phyloP scores from a whole-genome alignment of 192 early-diverging fungal species.

The Gonapodya prolifera region DNA sequence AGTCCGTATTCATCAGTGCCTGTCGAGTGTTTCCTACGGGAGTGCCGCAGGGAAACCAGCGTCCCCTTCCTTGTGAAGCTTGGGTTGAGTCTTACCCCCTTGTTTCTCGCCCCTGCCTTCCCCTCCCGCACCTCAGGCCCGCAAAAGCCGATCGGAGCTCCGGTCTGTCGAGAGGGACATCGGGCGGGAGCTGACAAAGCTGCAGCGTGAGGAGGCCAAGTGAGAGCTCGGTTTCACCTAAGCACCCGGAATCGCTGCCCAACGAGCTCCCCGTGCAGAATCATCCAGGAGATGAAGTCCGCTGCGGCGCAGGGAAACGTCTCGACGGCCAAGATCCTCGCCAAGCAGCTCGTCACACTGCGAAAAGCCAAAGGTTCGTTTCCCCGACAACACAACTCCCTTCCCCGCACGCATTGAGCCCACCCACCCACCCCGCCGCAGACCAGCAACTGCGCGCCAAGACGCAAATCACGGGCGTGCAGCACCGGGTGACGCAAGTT shows the following conservation, averaged over 20 bases:
- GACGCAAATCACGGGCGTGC: background rate
- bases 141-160: background rate
- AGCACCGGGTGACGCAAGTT: background rate
- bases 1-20: no score
- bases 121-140: background rate
- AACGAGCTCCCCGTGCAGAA: no score
- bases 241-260: no score
- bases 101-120: no score
- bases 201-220: no score
- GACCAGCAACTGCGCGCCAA: background rate
- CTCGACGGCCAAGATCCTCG: background rate
- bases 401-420: no score
- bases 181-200: background rate
- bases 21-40: no score
- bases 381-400: background rate
- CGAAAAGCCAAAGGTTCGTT: background rate
- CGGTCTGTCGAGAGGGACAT: background rate
- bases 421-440: no score
- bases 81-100: no score
- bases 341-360: background rate
- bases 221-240: no score
- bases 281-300: background rate
- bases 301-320: background rate
- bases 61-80: no score
- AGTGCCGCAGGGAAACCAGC: no score